Conservation (phyloP, 768 basidiomycete species). For the Lepiota venenata region DNA sequence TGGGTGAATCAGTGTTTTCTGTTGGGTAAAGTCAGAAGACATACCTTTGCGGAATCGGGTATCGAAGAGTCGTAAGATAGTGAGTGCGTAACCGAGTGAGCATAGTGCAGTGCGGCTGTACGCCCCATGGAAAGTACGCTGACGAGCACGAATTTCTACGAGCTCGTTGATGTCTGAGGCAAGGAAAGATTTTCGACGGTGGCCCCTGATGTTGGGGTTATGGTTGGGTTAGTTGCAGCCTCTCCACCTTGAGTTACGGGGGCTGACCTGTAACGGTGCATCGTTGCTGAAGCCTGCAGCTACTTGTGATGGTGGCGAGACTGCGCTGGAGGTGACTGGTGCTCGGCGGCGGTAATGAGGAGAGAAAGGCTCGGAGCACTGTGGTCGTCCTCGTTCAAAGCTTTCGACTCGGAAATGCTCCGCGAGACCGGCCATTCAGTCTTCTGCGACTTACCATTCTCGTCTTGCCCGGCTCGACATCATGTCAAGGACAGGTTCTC, state of each 20-base stretch:
- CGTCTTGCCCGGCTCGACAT: background rate
- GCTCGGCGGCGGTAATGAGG: background rate
- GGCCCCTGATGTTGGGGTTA: slow-evolving; percentile 22
- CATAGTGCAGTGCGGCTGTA: slow-evolving; percentile 75
- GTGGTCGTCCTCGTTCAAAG: too few relatives aligned
- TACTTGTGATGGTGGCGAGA: too few relatives aligned
- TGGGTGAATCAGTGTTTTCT: background rate
- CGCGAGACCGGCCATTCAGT: background rate
- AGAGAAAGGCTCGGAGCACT: background rate
- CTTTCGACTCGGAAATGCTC: too few relatives aligned
- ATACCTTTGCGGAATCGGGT: slow-evolving; percentile 66
- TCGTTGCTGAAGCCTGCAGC: background rate
- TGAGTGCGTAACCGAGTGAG: slow-evolving; percentile 68
- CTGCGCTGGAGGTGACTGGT: background rate
- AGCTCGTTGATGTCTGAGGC: slow-evolving; percentile 55
- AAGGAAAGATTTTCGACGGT: slow-evolving; percentile 43
- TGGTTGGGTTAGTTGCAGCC: background rate
- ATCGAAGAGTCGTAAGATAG: slow-evolving; percentile 80
- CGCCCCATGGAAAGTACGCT: slow-evolving; percentile 81
- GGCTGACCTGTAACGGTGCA: slow-evolving; percentile 16
- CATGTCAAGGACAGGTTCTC: too few relatives aligned
- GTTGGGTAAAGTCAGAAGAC: slow-evolving; percentile 20
- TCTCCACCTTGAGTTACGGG: background rate
- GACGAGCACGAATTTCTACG: slow-evolving; percentile 74
- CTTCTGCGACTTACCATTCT: background rate